Conservation (phyloP, 768 basidiomycete species). For the Macrolepiota dolichaula region DNA sequence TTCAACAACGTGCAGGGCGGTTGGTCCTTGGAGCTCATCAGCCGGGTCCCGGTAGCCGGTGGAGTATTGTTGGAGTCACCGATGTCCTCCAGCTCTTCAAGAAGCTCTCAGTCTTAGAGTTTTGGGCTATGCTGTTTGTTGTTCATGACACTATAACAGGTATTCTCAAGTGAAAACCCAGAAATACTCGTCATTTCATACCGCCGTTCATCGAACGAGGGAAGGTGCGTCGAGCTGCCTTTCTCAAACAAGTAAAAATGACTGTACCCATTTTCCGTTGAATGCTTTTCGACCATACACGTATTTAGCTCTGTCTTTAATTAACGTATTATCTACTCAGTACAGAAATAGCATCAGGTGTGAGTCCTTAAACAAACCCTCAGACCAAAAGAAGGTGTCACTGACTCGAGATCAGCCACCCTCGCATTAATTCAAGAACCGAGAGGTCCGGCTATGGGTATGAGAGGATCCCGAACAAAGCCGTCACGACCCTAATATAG, state of each 20-base stretch:
- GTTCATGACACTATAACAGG: neutral
- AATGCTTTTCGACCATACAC: neutral
- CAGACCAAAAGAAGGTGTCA: neutral
- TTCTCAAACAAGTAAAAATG: no score
- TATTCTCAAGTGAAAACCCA: neutral
- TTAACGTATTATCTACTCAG: neutral
- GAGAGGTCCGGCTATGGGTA: neutral
- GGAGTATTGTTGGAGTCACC: neutral
- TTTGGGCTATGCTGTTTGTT: no score
- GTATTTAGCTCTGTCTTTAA: neutral
- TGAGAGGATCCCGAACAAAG: neutral
- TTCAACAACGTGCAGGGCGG: neutral
- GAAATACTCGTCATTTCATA: neutral
- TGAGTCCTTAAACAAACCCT: neutral
- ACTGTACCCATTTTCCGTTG: no score
- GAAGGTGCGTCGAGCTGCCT: neutral
- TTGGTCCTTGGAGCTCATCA: neutral
- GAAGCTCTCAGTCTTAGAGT: neutral
- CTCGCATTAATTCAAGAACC: neutral
- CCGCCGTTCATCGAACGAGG: neutral
- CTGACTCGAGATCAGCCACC: neutral
- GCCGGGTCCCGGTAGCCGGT: slow-evolving; percentile 5
- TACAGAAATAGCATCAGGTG: neutral
- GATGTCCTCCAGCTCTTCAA: neutral
- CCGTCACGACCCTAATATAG: neutral